Evolutionary conservation across 768 basidiomycete species (phyloP).

Genomic region (Mycena rosella): DNA sequence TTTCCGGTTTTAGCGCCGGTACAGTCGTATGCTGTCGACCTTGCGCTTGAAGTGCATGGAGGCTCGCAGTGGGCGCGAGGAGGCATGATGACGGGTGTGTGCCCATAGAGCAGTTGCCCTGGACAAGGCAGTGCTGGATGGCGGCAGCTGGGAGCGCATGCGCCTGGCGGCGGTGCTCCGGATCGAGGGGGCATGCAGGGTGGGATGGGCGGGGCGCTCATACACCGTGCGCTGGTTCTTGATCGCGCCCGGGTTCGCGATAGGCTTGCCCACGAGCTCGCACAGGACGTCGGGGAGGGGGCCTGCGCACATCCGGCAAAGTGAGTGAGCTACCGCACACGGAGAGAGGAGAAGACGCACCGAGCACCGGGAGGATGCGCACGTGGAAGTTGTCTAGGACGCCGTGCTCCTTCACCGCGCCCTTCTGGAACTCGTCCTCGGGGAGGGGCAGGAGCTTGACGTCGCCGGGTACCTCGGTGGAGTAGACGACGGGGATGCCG

Average conservation of each 20-base stretch:
- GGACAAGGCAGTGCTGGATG: no score
- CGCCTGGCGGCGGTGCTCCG: no score
- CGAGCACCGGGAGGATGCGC: conserved; percentile 79
- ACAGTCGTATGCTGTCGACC: no score
- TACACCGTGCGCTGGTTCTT: conserved; percentile 90
- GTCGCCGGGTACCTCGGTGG: conserved; percentile 92
- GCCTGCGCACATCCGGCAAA: conserved; percentile 60
- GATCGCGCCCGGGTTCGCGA: conserved; percentile 85
- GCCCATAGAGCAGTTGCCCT: no score
- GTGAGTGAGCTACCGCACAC: no score
- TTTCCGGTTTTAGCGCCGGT: no score
- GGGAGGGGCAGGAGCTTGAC: conserved; percentile 91
- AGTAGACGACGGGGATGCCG: conserved; percentile 90
- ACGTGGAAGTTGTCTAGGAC: conserved; percentile 68
- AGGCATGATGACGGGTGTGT: no score
- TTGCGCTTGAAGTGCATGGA: no score
- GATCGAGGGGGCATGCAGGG: no score
- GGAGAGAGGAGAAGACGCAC: conserved; percentile 40
- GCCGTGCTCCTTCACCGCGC: conserved; percentile 88
- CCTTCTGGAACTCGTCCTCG: conserved; percentile 93
- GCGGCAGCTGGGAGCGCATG: no score
- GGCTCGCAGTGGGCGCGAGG: no score
- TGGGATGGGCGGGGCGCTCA: conserved; percentile 79
- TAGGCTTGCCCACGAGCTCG: conserved; percentile 86
- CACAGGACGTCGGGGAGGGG: conserved; percentile 90